Evolutionary conservation across 2,329 filamentous ascomycete species (phyloP).

Genomic region (Diaporthe batatas): DNA sequence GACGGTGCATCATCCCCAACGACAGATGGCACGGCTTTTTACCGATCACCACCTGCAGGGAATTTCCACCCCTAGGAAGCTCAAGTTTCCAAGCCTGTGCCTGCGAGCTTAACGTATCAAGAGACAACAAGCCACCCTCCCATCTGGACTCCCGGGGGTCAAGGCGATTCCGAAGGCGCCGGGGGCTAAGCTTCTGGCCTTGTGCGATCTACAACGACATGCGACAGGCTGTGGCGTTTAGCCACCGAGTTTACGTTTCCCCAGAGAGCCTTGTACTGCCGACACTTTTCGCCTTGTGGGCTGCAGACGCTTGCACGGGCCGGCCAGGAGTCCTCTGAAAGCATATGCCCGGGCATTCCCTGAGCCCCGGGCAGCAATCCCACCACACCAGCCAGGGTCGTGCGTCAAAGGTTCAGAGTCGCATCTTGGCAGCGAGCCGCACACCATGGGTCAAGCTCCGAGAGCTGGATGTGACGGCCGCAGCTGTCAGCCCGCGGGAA

Average conservation of each 20-base stretch:
- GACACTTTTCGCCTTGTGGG: not conserved
- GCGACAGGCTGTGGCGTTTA: slow-evolving; percentile 24
- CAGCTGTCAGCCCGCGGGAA: slow-evolving; percentile 28
- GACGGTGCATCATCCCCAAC: not conserved
- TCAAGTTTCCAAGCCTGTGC: slow-evolving; percentile 16
- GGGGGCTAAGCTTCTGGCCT: slow-evolving; percentile 15
- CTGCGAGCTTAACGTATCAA: not conserved
- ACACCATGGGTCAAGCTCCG: slow-evolving; percentile 27
- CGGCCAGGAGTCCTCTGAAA: slow-evolving; percentile 1
- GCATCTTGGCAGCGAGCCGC: slow-evolving; percentile 27
- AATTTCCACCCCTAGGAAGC: slow-evolving; percentile 1
- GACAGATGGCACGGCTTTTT: slow-evolving; percentile 17
- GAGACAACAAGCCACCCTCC: not conserved
- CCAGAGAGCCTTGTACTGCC: slow-evolving; percentile 9
- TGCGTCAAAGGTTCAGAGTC: slow-evolving; percentile 26
- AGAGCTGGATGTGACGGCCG: slow-evolving; percentile 30
- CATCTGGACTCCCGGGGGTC: not conserved
- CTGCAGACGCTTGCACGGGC: not conserved
- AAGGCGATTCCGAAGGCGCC: slow-evolving; percentile 29
- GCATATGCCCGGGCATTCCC: slow-evolving; percentile 16
- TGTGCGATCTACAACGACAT: slow-evolving; percentile 28
- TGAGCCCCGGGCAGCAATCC: slow-evolving; percentile 4
- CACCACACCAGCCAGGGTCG: not conserved
- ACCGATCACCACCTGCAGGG: slow-evolving; percentile 18
- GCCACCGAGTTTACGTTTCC: slow-evolving; percentile 4